A percentile compares a stretch with the other conserved stretches of the same genome.
Evolutionary conservation across 164 flowering plant genomes (phyloP).

Genomic region (Magnolia sinica): DNA sequence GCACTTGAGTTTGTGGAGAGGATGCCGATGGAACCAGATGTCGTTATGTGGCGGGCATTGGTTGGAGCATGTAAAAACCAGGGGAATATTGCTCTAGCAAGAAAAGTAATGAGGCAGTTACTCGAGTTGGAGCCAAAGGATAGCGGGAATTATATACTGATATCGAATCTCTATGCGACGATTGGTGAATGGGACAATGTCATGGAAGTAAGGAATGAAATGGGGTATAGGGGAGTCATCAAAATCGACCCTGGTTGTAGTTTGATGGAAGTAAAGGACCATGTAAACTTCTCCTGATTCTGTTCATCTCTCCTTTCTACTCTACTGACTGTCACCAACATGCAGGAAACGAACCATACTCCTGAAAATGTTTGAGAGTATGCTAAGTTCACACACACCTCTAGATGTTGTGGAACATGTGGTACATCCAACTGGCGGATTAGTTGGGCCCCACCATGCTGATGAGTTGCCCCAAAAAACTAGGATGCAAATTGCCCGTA

Average conservation of each 20-base stretch:
- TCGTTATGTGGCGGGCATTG: conserved; percentile 26
- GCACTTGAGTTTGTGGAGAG: conserved; percentile 28
- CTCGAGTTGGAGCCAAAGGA: conserved; percentile 19
- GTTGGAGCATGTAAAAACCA: conserved; percentile 30
- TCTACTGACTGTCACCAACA: not conserved
- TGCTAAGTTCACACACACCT: not conserved
- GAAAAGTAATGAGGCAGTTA: conserved; percentile 13
- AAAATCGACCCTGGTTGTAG: conserved; percentile 23
- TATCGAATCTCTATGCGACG: conserved; percentile 30
- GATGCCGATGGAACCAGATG: conserved; percentile 34
- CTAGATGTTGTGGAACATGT: not conserved
- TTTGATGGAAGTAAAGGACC: conserved; percentile 5
- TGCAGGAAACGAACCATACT: not conserved
- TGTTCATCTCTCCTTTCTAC: not conserved
- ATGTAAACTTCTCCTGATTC: not conserved
- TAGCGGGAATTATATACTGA: conserved; percentile 24
- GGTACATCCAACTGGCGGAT: not conserved
- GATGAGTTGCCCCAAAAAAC: not conserved
- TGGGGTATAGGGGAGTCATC: conserved; percentile 17
- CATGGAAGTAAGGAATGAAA: conserved; percentile 24
- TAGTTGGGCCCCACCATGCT: not conserved
- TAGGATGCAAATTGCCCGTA: not conserved
- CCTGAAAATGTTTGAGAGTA: not conserved
- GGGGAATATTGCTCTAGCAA: conserved; percentile 19
- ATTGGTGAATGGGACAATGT: conserved; percentile 31